Evolutionary conservation across 208 protist species (phyloP), one percentile per base, ranked within the genome.

Genomic region (Trypanosomatidae sp.): DNA sequence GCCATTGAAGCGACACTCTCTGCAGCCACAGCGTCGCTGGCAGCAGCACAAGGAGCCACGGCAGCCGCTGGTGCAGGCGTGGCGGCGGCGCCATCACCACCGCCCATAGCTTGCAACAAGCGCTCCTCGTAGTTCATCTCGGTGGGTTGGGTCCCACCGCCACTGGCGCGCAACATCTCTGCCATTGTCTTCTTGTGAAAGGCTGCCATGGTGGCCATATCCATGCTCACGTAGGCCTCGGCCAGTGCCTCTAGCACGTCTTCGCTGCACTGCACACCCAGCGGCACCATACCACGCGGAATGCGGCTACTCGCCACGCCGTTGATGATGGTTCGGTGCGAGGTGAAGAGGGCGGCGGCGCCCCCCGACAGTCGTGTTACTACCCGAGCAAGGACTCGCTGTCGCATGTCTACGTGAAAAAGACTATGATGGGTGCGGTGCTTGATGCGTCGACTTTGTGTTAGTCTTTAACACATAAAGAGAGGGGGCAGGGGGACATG

Each of bases 181-280:
- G 81, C 49, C 46, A 90, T 91, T 30, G 79, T 84, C 22, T 86
- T 71, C 67, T 90, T 79, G 49, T 89, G 88, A 74, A 92, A 94
- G 5, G 66, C 71, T 2, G 53, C 78, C 52, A 89, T 83, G 15
- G 82, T 90, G 25, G 36, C 10, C 71, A 91, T 55, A 71, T 90
- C 80, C 89, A 94, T 94, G 50, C 81, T 80, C 25, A 91, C 89
- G 60, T 91, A 91, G 15, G 80, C 85, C 25, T 90, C 83, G 17
- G 89, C 89, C 53, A 94, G 79, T 50, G 79, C 69, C 73, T 94
- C 89, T 30, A 94, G 46, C 10, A 83, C 82, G 4, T 77, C 72
- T n/a, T 68, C 77, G 62, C 83, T 91, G 28, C 85, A 79, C 5
- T 73, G 84, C 19, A 91, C 41, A 7, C 69, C 39, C 28, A 94